A percentile compares a stretch with the other conserved stretches of the same genome.
Evolutionary conservation across 768 basidiomycete species (phyloP).

Genomic region (Amanita phalloides): DNA sequence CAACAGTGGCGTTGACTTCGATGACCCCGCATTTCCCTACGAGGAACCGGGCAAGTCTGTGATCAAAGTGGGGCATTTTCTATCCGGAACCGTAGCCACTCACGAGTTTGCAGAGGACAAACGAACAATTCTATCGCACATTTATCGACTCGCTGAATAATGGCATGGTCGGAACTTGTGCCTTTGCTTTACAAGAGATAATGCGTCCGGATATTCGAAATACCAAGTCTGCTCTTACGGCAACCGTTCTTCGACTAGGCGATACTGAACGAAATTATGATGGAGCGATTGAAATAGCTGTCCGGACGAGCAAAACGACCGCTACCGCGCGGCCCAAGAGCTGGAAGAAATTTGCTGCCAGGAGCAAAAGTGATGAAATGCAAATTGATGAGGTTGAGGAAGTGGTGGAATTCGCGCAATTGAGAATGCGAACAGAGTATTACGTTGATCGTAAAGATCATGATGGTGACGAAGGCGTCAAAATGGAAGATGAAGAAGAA

Average conservation of each 20-base stretch:
- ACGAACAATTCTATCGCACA: constrained; percentile 63
- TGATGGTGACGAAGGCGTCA: constrained; percentile 28
- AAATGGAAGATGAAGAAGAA: constrained; percentile 27
- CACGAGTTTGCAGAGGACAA: constrained; percentile 38
- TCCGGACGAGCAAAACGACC: constrained; percentile 78
- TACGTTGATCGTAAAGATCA: constrained; percentile 35
- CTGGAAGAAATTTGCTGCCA: constrained; percentile 66
- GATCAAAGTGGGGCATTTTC: constrained; percentile 47
- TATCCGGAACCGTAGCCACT: not conserved
- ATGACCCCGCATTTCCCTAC: constrained; percentile 55
- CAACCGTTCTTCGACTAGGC: constrained; percentile 68
- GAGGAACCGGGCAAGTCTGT: constrained; percentile 56
- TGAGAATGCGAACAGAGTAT: constrained; percentile 46
- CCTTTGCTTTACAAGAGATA: constrained; percentile 52
- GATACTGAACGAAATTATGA: constrained; percentile 53
- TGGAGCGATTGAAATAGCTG: constrained; percentile 64
- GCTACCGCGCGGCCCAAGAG: constrained; percentile 55
- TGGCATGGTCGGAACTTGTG: constrained; percentile 57
- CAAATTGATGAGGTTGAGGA: constrained; percentile 24
- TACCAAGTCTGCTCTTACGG: constrained; percentile 54
- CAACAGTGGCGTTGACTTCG: constrained; percentile 81
- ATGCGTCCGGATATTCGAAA: constrained; percentile 52
- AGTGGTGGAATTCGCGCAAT: constrained; percentile 27
- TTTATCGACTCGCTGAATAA: constrained; percentile 28
- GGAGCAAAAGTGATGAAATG: constrained; percentile 22